Percentiles rank a stretch among this genome's conserved stretches.
Evolutionary conservation across 2,329 filamentous ascomycete species (phyloP).

Genomic region (Thermomyces lanuginosus): DNA sequence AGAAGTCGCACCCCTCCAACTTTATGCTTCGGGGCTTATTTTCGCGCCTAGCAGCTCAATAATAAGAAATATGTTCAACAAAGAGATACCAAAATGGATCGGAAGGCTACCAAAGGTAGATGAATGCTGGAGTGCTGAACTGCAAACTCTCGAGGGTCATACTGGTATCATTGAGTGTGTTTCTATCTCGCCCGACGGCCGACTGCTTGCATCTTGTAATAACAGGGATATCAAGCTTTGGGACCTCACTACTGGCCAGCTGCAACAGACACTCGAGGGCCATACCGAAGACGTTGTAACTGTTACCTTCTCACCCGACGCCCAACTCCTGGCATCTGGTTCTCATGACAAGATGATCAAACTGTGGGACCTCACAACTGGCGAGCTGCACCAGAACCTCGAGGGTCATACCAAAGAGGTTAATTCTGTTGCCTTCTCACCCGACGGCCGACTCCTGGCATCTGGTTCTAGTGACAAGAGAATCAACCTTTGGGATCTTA

Average conservation of each 20-base stretch:
- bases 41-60: conserved; percentile 15
- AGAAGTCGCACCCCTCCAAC: conserved; percentile 18
- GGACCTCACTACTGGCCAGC: conserved; percentile 4
- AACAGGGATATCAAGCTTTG: conserved; percentile 8
- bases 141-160: conserved; percentile 14
- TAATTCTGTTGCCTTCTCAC: conserved; percentile 13
- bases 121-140: conserved; percentile 9
- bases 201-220: conserved; percentile 9
- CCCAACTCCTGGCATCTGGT: conserved; percentile 8
- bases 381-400: conserved; percentile 9
- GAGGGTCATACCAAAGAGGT: conserved; percentile 9
- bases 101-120: conserved; percentile 4
- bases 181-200: conserved; percentile 10
- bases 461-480: conserved; percentile 8
- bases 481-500: conserved; percentile 8
- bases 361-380: conserved; percentile 8
- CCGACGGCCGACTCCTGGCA: conserved; percentile 10
- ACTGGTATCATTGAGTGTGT: conserved; percentile 6
- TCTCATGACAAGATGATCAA: conserved; percentile 8
- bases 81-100: conserved; percentile 9
- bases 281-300: conserved; percentile 6
- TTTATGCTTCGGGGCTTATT: conserved; percentile 18
- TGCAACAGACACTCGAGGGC: conserved; percentile 7
- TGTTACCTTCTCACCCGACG: conserved; percentile 10
- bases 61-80: conserved; percentile 11